Conservation (phyloP, 2,329 filamentous ascomycete genomes). For the Trichoderma semiorbis region DNA sequence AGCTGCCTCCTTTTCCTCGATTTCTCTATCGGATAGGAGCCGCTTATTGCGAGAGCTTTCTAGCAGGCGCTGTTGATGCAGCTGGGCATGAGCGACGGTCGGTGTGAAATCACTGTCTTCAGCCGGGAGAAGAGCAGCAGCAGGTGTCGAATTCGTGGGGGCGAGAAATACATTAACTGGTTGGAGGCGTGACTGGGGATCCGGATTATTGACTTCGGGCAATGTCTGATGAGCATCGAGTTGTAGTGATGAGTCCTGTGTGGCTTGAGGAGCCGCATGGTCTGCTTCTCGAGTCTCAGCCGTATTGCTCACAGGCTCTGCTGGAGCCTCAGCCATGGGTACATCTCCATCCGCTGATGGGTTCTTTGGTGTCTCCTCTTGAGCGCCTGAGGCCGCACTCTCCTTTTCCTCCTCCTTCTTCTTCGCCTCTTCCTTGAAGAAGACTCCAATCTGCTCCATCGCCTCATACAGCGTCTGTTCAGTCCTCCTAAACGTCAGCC, state of each 20-base stretch:
- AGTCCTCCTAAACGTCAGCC: conserved; percentile 72
- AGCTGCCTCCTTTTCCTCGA: conserved; percentile 65
- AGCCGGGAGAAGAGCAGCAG: conserved; percentile 64
- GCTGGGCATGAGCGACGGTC: conserved; percentile 70
- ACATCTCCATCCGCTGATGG: conserved; percentile 21
- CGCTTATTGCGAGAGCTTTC: conserved; percentile 66
- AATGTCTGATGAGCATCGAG: conserved; percentile 22
- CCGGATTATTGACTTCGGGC: conserved; percentile 10
- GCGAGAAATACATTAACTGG: conserved; percentile 74
- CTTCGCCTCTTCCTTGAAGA: conserved; percentile 58
- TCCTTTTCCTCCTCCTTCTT: conserved; percentile 20
- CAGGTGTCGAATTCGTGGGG: conserved; percentile 69
- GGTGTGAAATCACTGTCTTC: conserved; percentile 74
- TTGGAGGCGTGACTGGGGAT: conserved; percentile 36
- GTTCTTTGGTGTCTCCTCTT: conserved; percentile 12
- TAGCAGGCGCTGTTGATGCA: conserved; percentile 66
- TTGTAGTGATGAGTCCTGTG: conserved; percentile 17
- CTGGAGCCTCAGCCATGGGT: conserved; percentile 24
- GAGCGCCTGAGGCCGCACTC: background rate
- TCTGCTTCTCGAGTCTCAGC: background rate
- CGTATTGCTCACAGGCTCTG: conserved; percentile 4
- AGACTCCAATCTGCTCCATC: conserved; percentile 73
- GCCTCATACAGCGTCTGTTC: conserved; percentile 79
- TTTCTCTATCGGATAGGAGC: conserved; percentile 77
- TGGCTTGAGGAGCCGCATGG: background rate